Evolutionary conservation across 208 protist genomes (phyloP).

Genomic region (Leishmania lainsoni): DNA sequence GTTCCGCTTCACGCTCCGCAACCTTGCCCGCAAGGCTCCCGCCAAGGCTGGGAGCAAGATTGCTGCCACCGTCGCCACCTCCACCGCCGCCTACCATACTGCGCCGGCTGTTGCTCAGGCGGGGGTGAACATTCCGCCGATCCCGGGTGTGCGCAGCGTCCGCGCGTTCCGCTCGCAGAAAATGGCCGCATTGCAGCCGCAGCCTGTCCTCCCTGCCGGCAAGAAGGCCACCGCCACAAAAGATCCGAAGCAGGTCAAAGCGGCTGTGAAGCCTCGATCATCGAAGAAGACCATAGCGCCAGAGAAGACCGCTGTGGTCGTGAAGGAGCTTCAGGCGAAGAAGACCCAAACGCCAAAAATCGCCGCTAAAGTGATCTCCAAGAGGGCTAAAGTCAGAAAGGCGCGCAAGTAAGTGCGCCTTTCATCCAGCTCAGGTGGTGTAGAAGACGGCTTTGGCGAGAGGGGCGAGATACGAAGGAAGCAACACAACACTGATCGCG

Average conservation of each 20-base stretch:
- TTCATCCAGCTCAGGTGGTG: background rate
- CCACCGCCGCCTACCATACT: constrained; percentile 8
- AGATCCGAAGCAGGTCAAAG: constrained; percentile 3
- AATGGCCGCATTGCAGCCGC: constrained; percentile 4
- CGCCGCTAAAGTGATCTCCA: constrained; percentile 20
- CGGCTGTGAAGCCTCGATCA: constrained; percentile 6
- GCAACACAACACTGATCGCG: background rate
- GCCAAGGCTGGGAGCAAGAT: constrained; percentile 11
- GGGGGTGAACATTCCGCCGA: constrained; percentile 26
- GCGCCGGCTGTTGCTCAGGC: constrained; percentile 8
- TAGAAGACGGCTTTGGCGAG: background rate
- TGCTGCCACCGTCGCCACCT: constrained; percentile 1
- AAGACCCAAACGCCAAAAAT: background rate
- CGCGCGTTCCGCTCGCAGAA: constrained; percentile 30
- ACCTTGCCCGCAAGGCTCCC: constrained; percentile 30
- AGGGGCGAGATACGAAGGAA: background rate
- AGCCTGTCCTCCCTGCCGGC: background rate
- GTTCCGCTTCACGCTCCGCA: constrained; percentile 27
- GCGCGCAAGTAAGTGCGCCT: constrained; percentile 5
- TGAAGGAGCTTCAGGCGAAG: constrained; percentile 4
- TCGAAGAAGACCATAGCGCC: constrained; percentile 15
- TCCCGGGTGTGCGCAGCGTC: constrained; percentile 36
- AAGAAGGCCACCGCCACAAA: constrained; percentile 25
- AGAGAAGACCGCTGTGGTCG: constrained; percentile 14
- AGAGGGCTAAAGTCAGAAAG: constrained; percentile 14